Evolutionary conservation across 805 yeast species (phyloP), one percentile per base, ranked within the genome.

Genomic region (Wickerhamiella parazyma): DNA sequence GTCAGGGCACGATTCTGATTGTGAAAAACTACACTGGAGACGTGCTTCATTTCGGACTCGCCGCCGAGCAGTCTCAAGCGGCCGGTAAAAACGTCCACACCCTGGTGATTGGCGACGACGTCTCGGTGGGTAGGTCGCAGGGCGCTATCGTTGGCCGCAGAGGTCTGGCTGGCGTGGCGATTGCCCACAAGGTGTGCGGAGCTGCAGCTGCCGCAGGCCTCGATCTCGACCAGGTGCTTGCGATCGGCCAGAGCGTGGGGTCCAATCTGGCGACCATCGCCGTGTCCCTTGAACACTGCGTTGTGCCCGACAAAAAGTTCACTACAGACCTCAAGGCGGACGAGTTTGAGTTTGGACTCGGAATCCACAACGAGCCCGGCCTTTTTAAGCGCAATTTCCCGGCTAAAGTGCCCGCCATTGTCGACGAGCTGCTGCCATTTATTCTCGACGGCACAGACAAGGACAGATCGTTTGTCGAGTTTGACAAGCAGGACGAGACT

Each of bases 1-100:
- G 67, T 7, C 70, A 71, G 47, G 95, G 95, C 22, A 78, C 84
- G 5, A 62, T 87, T 42, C 65, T 87, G 33, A 73, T 87, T 39
- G 93, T 84, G 35, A 87, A 87, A 63, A 87, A 89, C 63, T 87
- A 87, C 63, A 87, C 96, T 3, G 97, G 97, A 25, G 97, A 87
- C 63, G 78, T 89, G 14, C 65, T 87, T 44, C 95, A 87, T 62
- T 87, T 89, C 62, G 95, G 95, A 1, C 67, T 89, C 43, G 93
- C 94, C 2, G 86, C 80, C 2, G 96, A 87, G 60, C 70, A 93
- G 52, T 89, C 94, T 22, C 79, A 78, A 57, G 78, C 80, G 16
- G 72, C 74, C 37, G 95, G 94, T 7, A 70, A 72, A 49, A 67
- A 73, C 33, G 78, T 80, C 25, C 86, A 80, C 49, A 69, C 84